Evolutionary conservation across 2,329 filamentous ascomycete species (phyloP).

Genomic region (Furcasterigmium sp.): DNA sequence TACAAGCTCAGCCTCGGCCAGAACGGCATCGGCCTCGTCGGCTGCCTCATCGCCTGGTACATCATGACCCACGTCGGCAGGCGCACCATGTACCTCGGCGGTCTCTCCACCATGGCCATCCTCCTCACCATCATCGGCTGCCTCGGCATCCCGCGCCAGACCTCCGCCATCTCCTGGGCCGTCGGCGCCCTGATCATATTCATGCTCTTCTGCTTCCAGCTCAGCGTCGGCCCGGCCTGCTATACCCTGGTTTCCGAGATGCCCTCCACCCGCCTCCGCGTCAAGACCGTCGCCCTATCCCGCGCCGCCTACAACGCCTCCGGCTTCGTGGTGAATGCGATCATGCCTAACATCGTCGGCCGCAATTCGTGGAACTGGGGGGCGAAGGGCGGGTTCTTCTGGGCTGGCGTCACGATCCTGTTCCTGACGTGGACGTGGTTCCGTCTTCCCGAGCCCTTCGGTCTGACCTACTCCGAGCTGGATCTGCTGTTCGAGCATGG

Average conservation of each 20-base stretch:
- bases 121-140: slow-evolving; percentile 27
- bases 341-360: slow-evolving; percentile 11
- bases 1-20: slow-evolving; percentile 32
- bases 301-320: slow-evolving; percentile 33
- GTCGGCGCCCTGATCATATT: slow-evolving; percentile 25
- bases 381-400: slow-evolving; percentile 21
- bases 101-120: slow-evolving; percentile 30
- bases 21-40: slow-evolving; percentile 24
- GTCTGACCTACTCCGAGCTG: slow-evolving; percentile 15
- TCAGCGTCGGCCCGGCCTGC: slow-evolving; percentile 29
- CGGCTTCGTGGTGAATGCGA: slow-evolving; percentile 29
- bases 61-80: slow-evolving; percentile 31
- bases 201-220: slow-evolving; percentile 24
- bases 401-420: slow-evolving; percentile 19
- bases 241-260: slow-evolving; percentile 41
- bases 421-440: slow-evolving; percentile 24
- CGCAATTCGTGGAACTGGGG: slow-evolving; percentile 20
- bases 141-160: slow-evolving; percentile 22
- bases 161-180: slow-evolving; percentile 26
- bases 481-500: slow-evolving; percentile 16
- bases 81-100: slow-evolving; percentile 33
- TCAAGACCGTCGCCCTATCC: slow-evolving; percentile 40
- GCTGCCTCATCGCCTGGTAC: slow-evolving; percentile 33
- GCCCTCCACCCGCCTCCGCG: slow-evolving; percentile 37
- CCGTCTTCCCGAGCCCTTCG: slow-evolving; percentile 23